Evolutionary conservation across 305 asterid species (phyloP), one percentile per base, ranked within the genome.

Genomic region (Fraxinus dipetala): DNA sequence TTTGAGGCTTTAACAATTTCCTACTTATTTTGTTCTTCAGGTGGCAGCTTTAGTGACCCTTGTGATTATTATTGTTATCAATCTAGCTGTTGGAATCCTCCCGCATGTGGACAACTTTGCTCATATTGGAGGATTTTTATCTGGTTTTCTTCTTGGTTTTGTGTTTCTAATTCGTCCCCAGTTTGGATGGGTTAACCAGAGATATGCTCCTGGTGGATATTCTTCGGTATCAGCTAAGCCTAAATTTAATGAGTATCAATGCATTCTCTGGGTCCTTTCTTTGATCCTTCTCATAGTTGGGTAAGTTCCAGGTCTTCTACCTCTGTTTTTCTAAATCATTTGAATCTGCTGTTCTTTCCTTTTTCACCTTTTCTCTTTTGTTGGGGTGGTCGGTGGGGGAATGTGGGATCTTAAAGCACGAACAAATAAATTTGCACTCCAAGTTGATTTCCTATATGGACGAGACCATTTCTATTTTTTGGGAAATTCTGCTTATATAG

Each of bases 51-150:
- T 91, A 35, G 34, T 88, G 80, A 91, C 92, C 69, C 94, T 91
- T 59, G 85, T 91, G 83, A 40, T 91, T 65, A 91, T 91, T 26
- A 88, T 91, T 24, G 89, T 72, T 61, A 79, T 91, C 82, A 88
- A 91, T 76, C 81, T 89, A 40, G 91, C 91, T 0, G 90, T 91
- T 34, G 94, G 92, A 75, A 83, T 89, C 82, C 94, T 90, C 79
- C 92, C 94, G 65, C 93, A 90, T 67, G 90, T 90, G 31, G 93
- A 90, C 82, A 90, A 90, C 86, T 90, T 90, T 54, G 92, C 94
- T 82, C 90, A 89, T 72, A 81, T 89, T 36, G 92, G 94, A 80
- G 92, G 94, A n/a, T 91, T 91, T 80, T 28, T 88, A 77, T 85
- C 92, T 30, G 95, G 93, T 8, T 89, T 90, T 80, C 90, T 91